Percentiles rank a stretch among this genome's conserved stretches.
Conservation (phyloP, 306 rosid genomes). For the Acacia crassicarpa region DNA sequence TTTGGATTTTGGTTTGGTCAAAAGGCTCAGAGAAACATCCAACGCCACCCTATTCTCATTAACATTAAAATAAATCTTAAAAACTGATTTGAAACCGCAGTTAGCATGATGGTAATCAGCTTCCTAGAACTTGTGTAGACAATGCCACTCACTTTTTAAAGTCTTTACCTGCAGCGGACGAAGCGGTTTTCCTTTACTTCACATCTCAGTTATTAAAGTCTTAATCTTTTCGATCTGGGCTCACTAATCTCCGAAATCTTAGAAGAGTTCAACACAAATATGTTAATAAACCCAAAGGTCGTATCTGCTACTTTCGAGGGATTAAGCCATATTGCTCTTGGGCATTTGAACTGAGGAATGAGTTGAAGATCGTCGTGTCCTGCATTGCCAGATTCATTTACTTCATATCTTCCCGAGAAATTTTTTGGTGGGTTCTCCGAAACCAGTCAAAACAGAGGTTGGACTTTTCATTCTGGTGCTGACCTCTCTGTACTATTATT, state of each 20-base stretch:
- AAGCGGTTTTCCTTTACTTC: background rate
- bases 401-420: background rate
- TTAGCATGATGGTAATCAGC: background rate
- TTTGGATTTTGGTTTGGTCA: no score
- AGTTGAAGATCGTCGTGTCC: constrained; percentile 5
- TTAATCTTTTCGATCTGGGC: background rate
- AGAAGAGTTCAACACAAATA: background rate
- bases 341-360: background rate
- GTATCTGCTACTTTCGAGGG: background rate
- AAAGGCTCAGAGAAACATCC: background rate
- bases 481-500: background rate
- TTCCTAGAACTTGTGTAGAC: background rate
- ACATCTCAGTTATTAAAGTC: background rate
- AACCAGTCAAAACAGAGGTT: background rate
- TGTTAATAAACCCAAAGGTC: background rate
- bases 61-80: no score
- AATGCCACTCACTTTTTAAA: background rate
- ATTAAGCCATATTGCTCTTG: background rate
- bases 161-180: background rate
- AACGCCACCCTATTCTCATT: background rate
- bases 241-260: background rate
- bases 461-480: background rate
- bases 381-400: background rate
- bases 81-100: background rate
- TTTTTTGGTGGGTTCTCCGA: background rate